phyloP scores from a whole-genome alignment of 148 eudicot genomes.

The Talinum fruticosum region DNA sequence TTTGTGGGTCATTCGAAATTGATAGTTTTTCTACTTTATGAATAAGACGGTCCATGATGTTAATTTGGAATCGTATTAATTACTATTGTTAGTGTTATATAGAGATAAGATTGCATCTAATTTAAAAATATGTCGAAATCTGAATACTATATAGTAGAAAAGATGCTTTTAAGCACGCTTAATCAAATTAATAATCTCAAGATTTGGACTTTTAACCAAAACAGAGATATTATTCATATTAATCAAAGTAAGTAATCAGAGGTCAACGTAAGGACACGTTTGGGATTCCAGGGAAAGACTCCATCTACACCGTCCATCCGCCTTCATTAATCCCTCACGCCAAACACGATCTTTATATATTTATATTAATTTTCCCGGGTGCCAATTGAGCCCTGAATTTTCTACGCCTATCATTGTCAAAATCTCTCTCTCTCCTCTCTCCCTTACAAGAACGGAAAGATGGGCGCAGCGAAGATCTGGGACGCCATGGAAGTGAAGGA shows the following conservation, averaged over 20 bases:
- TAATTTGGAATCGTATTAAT: no score
- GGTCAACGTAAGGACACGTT: conserved; percentile 8
- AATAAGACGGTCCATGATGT: no score
- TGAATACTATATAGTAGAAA: no score
- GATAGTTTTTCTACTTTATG: no score
- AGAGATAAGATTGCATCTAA: no score
- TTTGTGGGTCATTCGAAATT: no score
- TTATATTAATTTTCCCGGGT: conserved; percentile 9
- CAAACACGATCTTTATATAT: no score
- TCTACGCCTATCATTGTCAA: conserved; percentile 21
- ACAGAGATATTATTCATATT: neutral
- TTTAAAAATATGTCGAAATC: no score
- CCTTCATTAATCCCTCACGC: neutral
- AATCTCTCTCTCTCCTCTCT: conserved; percentile 7
- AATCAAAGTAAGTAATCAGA: conserved; percentile 3
- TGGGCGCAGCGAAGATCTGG: conserved; percentile 54
- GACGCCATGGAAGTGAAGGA: conserved; percentile 50
- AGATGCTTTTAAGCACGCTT: no score
- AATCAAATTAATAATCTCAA: no score
- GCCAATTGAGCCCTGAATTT: conserved; percentile 11
- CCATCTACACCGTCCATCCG: neutral
- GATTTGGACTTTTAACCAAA: no score
- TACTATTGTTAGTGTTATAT: no score
- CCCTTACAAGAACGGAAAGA: conserved; percentile 1
- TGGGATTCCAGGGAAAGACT: neutral